Conservation (phyloP, 1,139 yeast species). For the Taiozyma onychis region DNA sequence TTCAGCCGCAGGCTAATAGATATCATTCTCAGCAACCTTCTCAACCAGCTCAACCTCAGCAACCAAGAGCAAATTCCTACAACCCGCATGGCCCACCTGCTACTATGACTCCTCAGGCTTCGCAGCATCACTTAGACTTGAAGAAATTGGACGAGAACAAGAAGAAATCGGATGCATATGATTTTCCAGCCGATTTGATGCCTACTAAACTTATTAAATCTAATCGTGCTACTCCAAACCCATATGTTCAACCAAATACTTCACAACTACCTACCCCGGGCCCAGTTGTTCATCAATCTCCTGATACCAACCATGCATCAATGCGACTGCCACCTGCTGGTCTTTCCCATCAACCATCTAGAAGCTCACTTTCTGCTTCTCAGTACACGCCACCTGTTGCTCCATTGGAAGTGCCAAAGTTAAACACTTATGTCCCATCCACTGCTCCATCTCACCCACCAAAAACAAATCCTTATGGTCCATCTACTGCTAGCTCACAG, state of each 20-base stretch:
- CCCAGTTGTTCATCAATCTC: background rate
- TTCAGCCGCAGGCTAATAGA: background rate
- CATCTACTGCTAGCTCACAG: background rate
- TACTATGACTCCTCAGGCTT: conserved; percentile 2
- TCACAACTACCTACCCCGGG: background rate
- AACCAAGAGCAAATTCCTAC: background rate
- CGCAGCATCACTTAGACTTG: conserved; percentile 22
- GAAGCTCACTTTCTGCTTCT: background rate
- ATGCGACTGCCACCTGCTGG: conserved; percentile 6
- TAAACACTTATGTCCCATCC: background rate
- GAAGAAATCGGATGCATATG: conserved; percentile 69
- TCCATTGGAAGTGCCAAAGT: conserved; percentile 1
- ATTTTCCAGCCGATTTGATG: conserved; percentile 64
- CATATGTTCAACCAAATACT: conserved; percentile 3
- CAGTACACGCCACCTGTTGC: background rate
- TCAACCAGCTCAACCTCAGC: background rate
- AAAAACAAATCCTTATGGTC: background rate
- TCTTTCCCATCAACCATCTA: conserved; percentile 15
- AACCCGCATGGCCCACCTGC: conserved; percentile 8
- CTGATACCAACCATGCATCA: background rate
- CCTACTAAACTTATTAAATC: conserved; percentile 33
- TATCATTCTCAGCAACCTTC: background rate
- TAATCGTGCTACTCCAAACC: conserved; percentile 18
- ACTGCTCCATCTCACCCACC: background rate
- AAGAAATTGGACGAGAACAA: conserved; percentile 39